A percentile compares a stretch with the other conserved stretches of the same genome.
Evolutionary conservation across 2,329 filamentous ascomycete genomes (phyloP).

Genomic region (Blumeria graminis): DNA sequence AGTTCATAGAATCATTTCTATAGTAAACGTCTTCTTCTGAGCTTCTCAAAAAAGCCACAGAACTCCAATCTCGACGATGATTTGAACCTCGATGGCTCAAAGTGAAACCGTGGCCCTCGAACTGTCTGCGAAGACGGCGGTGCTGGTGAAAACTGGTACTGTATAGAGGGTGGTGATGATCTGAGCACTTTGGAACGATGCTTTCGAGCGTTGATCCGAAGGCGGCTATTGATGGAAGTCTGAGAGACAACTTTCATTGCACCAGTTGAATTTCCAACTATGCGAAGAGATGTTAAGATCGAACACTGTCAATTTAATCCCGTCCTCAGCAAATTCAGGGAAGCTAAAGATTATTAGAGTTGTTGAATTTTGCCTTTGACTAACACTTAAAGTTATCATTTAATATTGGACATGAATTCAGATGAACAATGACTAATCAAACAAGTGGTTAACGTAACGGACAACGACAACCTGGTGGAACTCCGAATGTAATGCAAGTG

Average conservation of each 20-base stretch:
- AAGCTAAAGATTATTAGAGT: too few relatives aligned
- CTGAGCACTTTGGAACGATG: slow-evolving; percentile 33
- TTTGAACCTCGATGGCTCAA: slow-evolving; percentile 65
- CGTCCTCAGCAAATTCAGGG: too few relatives aligned
- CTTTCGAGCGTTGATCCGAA: neutral
- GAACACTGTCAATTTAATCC: too few relatives aligned
- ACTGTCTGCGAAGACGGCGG: slow-evolving; percentile 35
- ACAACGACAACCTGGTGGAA: too few relatives aligned
- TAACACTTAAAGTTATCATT: too few relatives aligned
- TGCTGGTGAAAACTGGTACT: slow-evolving; percentile 19
- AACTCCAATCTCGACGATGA: slow-evolving; percentile 87
- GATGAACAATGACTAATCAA: too few relatives aligned
- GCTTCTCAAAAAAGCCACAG: slow-evolving; percentile 82
- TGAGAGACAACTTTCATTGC: neutral
- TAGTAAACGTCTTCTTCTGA: slow-evolving; percentile 87
- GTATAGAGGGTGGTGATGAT: slow-evolving; percentile 90
- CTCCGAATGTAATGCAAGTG: too few relatives aligned
- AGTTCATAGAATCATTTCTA: slow-evolving; percentile 72
- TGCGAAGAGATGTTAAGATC: too few relatives aligned
- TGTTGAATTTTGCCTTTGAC: too few relatives aligned
- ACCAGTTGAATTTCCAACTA: too few relatives aligned
- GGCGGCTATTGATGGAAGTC: neutral
- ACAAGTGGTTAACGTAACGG: too few relatives aligned
- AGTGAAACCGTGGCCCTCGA: slow-evolving; percentile 51
- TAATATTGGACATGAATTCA: too few relatives aligned